Base-by-base conservation (phyloP, 108 stramenopile species). In the Cyclotella baltica region DNA sequence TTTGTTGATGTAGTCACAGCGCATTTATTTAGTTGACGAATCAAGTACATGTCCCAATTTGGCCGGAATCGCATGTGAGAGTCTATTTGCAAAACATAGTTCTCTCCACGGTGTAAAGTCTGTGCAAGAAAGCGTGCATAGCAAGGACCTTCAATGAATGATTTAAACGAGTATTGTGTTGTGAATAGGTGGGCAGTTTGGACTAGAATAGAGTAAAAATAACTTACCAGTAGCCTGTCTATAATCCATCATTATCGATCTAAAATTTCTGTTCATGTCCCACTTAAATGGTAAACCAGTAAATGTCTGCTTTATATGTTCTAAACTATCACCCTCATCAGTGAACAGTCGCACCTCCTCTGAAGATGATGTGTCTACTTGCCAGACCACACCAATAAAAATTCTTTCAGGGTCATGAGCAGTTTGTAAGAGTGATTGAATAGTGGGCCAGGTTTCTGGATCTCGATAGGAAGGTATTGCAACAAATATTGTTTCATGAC, bases 71-170 rank as follows among this genome's bases (percentile, higher is more conserved):
- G 89, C 88, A 94, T 96, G 81, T 98, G 97, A 31, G 94, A 93
- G 79, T 98, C 97, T 64, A 97, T 95, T 84, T 97, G 96, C 30
- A 98, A 72, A 25, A 90, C 59, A 80, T 92, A 98, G 35, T 90
- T 83, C 83, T 98, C 97, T 4, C 88, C 97, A 25, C 89, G 83
- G 68, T 87, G 91, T 23, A 97, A 71, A 40, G 79, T 72, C 82
- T 93, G 91, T 20, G 87, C 91, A 22, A 90, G 73, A 27, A 73
- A 67, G 13, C 96, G 82, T 55, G 95, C 96, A 67, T 86, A 91
- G 78, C 90, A 90, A n/a, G 97, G 97, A n/a, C 95, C 96, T 63
- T 43, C 46, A 40, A 52, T 70, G 6, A 56, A 70, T 33, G 20
- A 61, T 72, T 31, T 0, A 4, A 73, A 66, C 27, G 65, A 66